Evolutionary conservation across 139 green algal genomes (phyloP).

Genomic region (Coelastrella sp.): DNA sequence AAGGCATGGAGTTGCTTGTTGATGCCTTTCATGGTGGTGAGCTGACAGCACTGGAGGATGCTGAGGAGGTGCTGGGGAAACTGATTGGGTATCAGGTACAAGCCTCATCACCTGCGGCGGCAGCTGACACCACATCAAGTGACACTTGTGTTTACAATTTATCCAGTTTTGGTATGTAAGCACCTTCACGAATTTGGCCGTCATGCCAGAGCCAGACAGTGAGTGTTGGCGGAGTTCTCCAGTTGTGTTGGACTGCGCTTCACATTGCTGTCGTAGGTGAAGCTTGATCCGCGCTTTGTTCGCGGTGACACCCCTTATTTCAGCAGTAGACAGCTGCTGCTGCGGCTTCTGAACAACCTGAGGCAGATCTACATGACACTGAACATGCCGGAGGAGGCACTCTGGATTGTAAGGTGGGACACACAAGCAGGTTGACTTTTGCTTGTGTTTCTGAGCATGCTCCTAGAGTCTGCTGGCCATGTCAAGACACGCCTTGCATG

Average conservation of each 20-base stretch:
- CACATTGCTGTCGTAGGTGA: constrained; percentile 20
- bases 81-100: constrained; percentile 45
- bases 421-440: not conserved
- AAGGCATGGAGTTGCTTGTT: constrained; percentile 50
- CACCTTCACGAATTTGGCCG: not conserved
- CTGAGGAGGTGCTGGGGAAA: constrained; percentile 56
- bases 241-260: not conserved
- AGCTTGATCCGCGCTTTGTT: constrained; percentile 52
- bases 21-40: constrained; percentile 56
- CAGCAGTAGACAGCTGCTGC: constrained; percentile 49
- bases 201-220: too few relatives aligned
- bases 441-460: not conserved
- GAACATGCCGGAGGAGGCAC: constrained; percentile 32
- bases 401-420: constrained; percentile 26
- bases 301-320: constrained; percentile 43
- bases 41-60: constrained; percentile 61
- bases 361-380: constrained; percentile 49
- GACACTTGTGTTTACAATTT: not conserved
- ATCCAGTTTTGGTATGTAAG: not conserved
- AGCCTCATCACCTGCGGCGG: too few relatives aligned
- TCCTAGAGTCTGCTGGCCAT: not conserved
- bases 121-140: not conserved
- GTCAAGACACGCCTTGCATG: not conserved
- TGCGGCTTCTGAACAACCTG: constrained; percentile 66
- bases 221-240: not conserved